Evolutionary conservation across 169 alveolate species (phyloP).

Genomic region (Theileria equi): DNA sequence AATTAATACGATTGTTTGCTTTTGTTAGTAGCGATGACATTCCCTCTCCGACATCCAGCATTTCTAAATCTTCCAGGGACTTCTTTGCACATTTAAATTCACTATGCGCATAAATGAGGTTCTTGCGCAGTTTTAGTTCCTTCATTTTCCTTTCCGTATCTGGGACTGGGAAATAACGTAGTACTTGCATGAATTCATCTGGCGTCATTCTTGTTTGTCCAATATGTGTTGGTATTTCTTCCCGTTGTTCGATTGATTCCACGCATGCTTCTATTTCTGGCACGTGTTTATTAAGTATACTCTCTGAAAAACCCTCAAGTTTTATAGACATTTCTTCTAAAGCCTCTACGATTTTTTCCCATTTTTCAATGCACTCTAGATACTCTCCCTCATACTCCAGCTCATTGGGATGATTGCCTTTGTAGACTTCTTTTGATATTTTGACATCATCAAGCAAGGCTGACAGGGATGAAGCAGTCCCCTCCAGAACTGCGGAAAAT

Average conservation of each 20-base stretch:
- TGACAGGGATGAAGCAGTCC: background rate
- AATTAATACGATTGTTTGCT: slow-evolving; percentile 11
- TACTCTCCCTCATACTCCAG: no score
- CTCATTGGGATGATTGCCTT: background rate
- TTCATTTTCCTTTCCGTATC: background rate
- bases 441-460: background rate
- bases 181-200: slow-evolving; percentile 35
- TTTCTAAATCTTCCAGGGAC: slow-evolving; percentile 12
- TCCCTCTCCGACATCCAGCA: background rate
- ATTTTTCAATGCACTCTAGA: background rate
- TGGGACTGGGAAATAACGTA: background rate
- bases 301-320: slow-evolving; percentile 23
- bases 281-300: slow-evolving; percentile 5
- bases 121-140: slow-evolving; percentile 23
- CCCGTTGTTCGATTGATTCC: background rate
- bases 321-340: slow-evolving; percentile 4
- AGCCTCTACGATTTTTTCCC: background rate
- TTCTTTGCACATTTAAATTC: slow-evolving; percentile 33
- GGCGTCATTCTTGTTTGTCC: slow-evolving; percentile 12
- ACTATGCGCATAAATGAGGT: slow-evolving; percentile 28
- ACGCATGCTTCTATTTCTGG: background rate
- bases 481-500: background rate
- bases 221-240: slow-evolving; percentile 2
- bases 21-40: background rate
- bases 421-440: background rate